Evolutionary conservation across 1,284 basidiomycete genomes (phyloP).

Genomic region (Ustilago cynodontis): DNA sequence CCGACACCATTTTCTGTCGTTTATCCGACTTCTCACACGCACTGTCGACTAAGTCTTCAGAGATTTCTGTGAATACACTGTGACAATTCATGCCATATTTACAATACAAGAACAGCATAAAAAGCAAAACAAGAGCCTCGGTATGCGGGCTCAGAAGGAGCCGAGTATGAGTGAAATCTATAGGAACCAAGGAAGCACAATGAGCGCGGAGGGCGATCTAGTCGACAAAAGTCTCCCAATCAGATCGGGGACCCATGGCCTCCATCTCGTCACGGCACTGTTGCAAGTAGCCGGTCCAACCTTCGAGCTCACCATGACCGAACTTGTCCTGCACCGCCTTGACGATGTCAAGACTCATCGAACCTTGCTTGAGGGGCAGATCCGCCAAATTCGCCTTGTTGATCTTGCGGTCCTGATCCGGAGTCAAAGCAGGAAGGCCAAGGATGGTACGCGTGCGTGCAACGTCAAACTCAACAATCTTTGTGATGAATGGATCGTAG

Average conservation of each 20-base stretch:
- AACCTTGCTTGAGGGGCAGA: constrained; percentile 31
- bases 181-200: background rate
- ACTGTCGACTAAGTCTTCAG: background rate
- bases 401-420: constrained; percentile 20
- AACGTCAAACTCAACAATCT: constrained; percentile 49
- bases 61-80: background rate
- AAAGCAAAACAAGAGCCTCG: background rate
- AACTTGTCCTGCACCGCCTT: constrained; percentile 32
- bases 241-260: constrained; percentile 38
- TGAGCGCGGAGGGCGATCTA: constrained; percentile 1
- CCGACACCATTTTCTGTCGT: no score
- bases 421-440: constrained; percentile 26
- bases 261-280: constrained; percentile 44
- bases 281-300: constrained; percentile 42
- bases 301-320: constrained; percentile 18
- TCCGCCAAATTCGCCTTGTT: constrained; percentile 22
- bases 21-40: no score
- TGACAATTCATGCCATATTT: background rate
- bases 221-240: constrained; percentile 50
- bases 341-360: constrained; percentile 37
- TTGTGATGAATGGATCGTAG: constrained; percentile 44
- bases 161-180: background rate
- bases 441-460: constrained; percentile 33
- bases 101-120: background rate
- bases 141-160: background rate